These are phyloP conservation scores for Coprinopsis strossmayeri DNA, from an alignment of 768 basidiomycete genomes.

Conservation along the genomic window DNA sequence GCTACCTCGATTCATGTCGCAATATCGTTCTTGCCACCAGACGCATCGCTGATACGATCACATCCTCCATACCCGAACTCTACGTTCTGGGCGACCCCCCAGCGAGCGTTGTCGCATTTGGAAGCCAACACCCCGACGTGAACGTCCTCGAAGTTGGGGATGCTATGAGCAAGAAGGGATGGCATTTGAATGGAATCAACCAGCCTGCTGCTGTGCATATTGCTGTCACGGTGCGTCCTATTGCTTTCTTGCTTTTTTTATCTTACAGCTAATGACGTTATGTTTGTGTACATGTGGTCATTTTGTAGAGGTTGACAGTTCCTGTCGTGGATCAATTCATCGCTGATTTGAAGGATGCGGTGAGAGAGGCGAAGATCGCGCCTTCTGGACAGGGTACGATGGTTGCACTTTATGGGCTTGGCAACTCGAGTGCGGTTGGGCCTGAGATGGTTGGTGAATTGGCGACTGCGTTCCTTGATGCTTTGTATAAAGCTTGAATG, in stretches of 20 bases:
- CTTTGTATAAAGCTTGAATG: conserved; percentile 67
- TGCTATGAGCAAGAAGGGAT: conserved; percentile 76
- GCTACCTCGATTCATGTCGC: conserved; percentile 82
- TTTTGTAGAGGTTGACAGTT: conserved; percentile 74
- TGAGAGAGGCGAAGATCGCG: conserved; percentile 60
- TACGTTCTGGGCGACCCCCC: conserved; percentile 87
- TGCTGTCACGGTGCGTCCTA: conserved; percentile 74
- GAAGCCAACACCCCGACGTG: conserved; percentile 49
- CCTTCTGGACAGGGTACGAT: conserved; percentile 77
- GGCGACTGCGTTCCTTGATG: conserved; percentile 76
- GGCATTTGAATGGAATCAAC: conserved; percentile 85
- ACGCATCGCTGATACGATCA: conserved; percentile 61
- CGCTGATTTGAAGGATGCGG: conserved; percentile 72
- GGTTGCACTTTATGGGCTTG: conserved; percentile 87
- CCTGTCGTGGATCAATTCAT: conserved; percentile 71
- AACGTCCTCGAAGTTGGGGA: conserved; percentile 90
- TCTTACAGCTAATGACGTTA: too few species aligned
- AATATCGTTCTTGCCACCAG: conserved; percentile 74
- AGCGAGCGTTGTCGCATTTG: conserved; percentile 89
- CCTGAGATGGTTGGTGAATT: conserved; percentile 73
- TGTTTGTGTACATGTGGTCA: too few species aligned
- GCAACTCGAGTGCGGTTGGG: conserved; percentile 76
- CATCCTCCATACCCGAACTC: conserved; percentile 68
- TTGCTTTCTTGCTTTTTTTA: too few species aligned
- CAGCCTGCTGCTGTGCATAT: conserved; percentile 85